Evolutionary conservation across 192 early-diverging fungal genomes (phyloP), one percentile per base, ranked within the genome.

Genomic region (Coemansia reversa): DNA sequence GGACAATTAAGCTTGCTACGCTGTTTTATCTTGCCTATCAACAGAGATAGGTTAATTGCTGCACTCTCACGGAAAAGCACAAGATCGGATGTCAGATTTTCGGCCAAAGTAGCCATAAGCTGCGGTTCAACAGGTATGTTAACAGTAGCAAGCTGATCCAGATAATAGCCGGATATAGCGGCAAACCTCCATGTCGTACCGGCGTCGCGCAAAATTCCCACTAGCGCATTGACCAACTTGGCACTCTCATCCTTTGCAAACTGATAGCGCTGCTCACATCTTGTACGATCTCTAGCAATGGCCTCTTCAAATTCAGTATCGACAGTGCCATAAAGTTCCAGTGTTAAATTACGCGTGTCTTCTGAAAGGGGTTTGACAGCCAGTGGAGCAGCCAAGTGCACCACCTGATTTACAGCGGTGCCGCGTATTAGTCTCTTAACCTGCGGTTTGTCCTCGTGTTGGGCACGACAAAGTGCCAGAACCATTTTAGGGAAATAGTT

Each of bases 141-240:
- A 1, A 86, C 77, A 16, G 88, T 76, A 58, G 90, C 74, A 19
- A 88, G 73, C 22, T 91, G 67, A 52, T 95, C 92, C 7, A 97
- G 70, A 50, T 94, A 91, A 55, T 87, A 92, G 51, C 90, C 84
- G 6, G 89, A 83, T 85, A 95, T 92, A 3, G 86, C 83, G 0
- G 86, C 83, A 78, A 92, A 93, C 12, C 92, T 86, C 93, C 94
- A 93, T 29, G 93, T 94, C 0, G 92, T 71, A 8, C 80, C 81
- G 2, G 83, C 74, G 47, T 86, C 80, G 42, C 85, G 77, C 23
- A 89, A 64, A 33, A 92, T 67, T 16, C 77, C 83, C 16, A 90
- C 76, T 60, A 95, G 80, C 12, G 81, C 70, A 53, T 57, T 51
- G 23, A 75, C 30, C 2, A 81, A 65, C 51, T 48, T 51, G 11